Evolutionary conservation across 2,329 filamentous ascomycete genomes (phyloP).

Genomic region (Penicillium verrucosum): DNA sequence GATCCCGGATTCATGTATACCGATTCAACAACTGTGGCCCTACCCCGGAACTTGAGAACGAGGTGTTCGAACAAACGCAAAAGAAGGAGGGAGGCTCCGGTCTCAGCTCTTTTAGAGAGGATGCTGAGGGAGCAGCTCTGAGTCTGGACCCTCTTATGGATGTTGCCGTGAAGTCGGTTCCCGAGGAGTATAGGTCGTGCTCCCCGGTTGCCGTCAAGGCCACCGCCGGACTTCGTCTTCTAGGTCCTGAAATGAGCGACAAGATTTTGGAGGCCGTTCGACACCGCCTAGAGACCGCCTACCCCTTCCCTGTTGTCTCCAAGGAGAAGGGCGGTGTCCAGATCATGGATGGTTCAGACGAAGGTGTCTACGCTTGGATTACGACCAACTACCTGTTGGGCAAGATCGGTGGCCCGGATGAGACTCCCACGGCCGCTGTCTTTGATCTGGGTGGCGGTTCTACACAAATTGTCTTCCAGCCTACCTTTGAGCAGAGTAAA

Average conservation of each 20-base stretch:
- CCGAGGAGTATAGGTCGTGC: conserved; percentile 85
- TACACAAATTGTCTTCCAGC: conserved; percentile 98
- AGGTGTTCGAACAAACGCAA: conserved; percentile 90
- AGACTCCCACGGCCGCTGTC: conserved; percentile 85
- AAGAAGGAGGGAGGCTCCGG: conserved; percentile 75
- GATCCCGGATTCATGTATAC: conserved; percentile 97
- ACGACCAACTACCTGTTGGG: conserved; percentile 97
- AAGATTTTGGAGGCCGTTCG: conserved; percentile 85
- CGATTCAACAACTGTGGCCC: conserved; percentile 98
- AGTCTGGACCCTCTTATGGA: conserved; percentile 86
- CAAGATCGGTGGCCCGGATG: conserved; percentile 91
- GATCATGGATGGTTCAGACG: conserved; percentile 96
- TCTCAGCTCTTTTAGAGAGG: conserved; percentile 80
- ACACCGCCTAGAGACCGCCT: conserved; percentile 76
- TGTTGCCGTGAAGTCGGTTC: conserved; percentile 78
- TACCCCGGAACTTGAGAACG: conserved; percentile 89
- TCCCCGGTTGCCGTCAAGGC: conserved; percentile 96
- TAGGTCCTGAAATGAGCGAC: conserved; percentile 75
- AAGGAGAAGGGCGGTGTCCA: conserved; percentile 81
- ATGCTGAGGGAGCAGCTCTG: conserved; percentile 83
- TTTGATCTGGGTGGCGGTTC: conserved; percentile 96
- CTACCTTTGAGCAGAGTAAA: conserved; percentile 73
- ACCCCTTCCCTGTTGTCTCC: conserved; percentile 91
- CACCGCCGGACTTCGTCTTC: conserved; percentile 84
- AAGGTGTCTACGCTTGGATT: conserved; percentile 98